phyloP scores from a whole-genome alignment of 2,329 filamentous ascomycete genomes.

The Periconia macrospinosa region DNA sequence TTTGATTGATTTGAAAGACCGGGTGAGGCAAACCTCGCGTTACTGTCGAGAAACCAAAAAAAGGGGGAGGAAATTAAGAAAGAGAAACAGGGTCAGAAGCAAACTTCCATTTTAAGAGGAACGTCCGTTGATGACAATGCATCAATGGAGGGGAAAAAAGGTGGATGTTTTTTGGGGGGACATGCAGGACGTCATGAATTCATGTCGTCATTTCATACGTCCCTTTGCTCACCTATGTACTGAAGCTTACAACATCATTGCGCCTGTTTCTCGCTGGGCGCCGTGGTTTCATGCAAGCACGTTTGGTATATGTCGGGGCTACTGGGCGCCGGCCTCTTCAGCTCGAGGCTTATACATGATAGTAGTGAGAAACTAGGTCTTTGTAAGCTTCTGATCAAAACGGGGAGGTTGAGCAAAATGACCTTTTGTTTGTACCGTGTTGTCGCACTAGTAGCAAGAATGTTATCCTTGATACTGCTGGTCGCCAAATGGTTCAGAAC shows the following conservation, averaged over 20 bases:
- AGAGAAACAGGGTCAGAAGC: too few species aligned
- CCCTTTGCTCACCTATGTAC: background rate
- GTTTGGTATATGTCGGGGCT: background rate
- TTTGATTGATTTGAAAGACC: too few species aligned
- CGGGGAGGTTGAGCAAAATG: slow-evolving; percentile 22
- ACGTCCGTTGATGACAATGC: background rate
- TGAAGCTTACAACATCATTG: background rate
- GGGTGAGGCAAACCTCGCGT: too few species aligned
- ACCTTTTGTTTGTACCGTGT: slow-evolving; percentile 98
- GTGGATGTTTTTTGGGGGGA: background rate
- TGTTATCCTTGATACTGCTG: slow-evolving; percentile 96
- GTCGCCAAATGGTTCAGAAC: slow-evolving; percentile 95
- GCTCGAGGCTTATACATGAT: slow-evolving; percentile 93
- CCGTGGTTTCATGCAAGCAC: background rate
- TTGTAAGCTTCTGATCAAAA: slow-evolving; percentile 11
- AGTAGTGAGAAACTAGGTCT: slow-evolving; percentile 83
- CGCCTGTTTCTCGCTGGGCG: background rate
- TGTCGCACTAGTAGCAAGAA: slow-evolving; percentile 91
- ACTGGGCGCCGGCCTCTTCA: slow-evolving; percentile 27
- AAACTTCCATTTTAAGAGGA: too few species aligned
- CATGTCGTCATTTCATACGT: background rate
- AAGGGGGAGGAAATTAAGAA: too few species aligned
- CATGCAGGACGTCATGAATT: background rate
- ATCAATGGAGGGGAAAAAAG: background rate
- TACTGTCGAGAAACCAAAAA: too few species aligned